These are phyloP conservation scores for Phyllostachys edulis DNA, from an alignment of 176 grass and related monocot genomes.

Conservation along the genomic window DNA sequence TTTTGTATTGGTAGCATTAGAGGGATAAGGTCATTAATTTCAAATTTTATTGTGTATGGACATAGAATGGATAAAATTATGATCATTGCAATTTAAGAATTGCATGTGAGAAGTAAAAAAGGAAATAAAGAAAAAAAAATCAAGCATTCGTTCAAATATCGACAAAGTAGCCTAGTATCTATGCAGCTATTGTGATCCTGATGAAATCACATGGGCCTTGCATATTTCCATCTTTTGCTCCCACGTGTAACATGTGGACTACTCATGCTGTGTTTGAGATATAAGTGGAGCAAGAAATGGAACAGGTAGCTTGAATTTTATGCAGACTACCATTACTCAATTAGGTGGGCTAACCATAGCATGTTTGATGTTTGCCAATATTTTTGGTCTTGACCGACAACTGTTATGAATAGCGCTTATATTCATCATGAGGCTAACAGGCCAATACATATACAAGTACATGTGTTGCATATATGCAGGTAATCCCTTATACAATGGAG, in stretches of 20 bases:
- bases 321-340: not conserved
- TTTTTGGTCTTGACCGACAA: not conserved
- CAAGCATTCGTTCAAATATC: not conserved
- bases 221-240: conserved; percentile 9
- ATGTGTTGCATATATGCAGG: too few relatives aligned
- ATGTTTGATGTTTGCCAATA: not conserved
- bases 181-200: not conserved
- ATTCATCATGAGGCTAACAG: too few relatives aligned
- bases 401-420: too few relatives aligned
- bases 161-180: not conserved
- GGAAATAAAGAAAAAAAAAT: not conserved
- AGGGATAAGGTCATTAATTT: conserved; percentile 17
- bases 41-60: not conserved
- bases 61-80: not conserved
- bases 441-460: too few relatives aligned
- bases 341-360: not conserved
- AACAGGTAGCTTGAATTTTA: not conserved
- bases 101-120: not conserved
- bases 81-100: not conserved
- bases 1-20: not conserved
- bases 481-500: too few relatives aligned
- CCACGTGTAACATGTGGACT: not conserved
- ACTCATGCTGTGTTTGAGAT: not conserved
- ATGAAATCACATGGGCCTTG: not conserved
- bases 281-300: not conserved